Percentiles rank a stretch among this genome's conserved stretches.
These are phyloP conservation scores for Gardenia jasminoides DNA, from an alignment of 257 asterid species.

Conservation along the genomic window DNA sequence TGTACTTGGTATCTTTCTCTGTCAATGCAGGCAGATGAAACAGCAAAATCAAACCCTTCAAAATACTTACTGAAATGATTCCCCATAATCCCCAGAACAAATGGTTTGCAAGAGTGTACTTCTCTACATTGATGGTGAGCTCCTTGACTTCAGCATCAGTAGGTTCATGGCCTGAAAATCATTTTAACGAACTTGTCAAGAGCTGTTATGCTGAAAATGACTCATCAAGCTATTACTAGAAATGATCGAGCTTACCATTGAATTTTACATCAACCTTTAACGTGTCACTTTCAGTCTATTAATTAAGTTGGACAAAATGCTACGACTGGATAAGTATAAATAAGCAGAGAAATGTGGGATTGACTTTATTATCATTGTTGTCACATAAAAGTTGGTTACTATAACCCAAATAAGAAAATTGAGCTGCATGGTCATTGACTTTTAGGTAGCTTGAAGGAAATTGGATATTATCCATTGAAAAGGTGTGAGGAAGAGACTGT, in stretches of 20 bases:
- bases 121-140: conserved; percentile 57
- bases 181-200: conserved; percentile 12
- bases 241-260: not conserved
- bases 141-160: conserved; percentile 42
- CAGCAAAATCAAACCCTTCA: not conserved
- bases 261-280: not conserved
- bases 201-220: not conserved
- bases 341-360: not conserved
- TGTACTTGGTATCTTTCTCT: not conserved
- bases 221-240: not conserved
- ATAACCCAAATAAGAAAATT: not conserved
- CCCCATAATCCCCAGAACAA: conserved; percentile 99
- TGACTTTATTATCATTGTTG: not conserved
- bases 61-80: conserved; percentile 67
- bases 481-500: not conserved
- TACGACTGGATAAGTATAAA: not conserved
- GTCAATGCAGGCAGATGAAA: not conserved
- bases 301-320: not conserved
- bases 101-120: conserved; percentile 78
- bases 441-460: conserved; percentile 1
- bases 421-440: not conserved
- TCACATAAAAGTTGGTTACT: too few relatives aligned
- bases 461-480: not conserved
- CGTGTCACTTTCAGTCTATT: not conserved
- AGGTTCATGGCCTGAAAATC: conserved; percentile 48